Conservation (phyloP, 306 rosid species). For the Lathyrus oleraceus region DNA sequence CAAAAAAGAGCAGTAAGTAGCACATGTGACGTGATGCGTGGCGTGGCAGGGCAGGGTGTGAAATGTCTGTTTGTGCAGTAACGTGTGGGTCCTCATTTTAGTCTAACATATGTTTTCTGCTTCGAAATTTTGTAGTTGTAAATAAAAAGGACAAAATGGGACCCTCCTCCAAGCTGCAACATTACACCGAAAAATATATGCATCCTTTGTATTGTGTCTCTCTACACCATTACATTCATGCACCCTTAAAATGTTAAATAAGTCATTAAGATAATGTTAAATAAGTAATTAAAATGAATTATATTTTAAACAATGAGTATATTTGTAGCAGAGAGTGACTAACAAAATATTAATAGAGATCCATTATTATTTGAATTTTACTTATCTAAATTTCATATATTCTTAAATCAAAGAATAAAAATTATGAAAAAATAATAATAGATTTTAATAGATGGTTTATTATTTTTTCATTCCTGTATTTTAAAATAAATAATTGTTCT, state of each 20-base stretch:
- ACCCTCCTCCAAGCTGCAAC: conserved; percentile 26
- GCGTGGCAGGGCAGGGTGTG: conserved; percentile 37
- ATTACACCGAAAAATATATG: conserved; percentile 17
- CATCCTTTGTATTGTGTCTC: conserved; percentile 12
- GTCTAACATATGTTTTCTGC: not conserved
- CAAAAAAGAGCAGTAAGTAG: conserved; percentile 30
- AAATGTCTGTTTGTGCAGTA: conserved; percentile 22
- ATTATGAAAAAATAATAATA: no score
- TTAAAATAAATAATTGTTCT: no score
- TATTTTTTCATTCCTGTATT: no score
- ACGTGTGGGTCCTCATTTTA: conserved; percentile 27
- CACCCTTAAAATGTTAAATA: not conserved
- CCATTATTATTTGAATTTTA: no score
- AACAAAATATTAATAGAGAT: no score
- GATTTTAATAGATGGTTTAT: no score
- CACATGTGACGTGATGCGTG: conserved; percentile 52
- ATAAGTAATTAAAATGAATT: no score
- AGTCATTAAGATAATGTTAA: no score
- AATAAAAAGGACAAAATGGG: conserved; percentile 31
- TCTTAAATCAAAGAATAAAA: no score
- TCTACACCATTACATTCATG: not conserved
- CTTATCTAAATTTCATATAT: no score
- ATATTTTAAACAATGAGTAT: no score
- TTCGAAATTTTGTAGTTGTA: not conserved
- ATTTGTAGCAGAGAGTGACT: no score